Percentiles rank a stretch among this genome's conserved stretches.
Conservation (phyloP, 2,329 filamentous ascomycete species). For the Phialocephala sp. region DNA sequence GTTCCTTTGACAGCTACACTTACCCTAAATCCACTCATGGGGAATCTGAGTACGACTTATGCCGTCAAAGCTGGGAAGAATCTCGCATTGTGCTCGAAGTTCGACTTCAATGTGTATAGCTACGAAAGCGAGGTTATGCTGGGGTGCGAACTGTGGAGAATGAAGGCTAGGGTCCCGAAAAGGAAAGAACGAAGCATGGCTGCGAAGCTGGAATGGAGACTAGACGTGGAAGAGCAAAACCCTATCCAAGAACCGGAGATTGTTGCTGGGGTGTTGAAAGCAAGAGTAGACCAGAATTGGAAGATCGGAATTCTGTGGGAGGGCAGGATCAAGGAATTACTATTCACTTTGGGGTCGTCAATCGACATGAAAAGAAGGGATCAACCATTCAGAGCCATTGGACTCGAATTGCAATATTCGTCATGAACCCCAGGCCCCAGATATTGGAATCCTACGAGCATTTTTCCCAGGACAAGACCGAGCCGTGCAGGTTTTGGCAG, state of each 20-base stretch:
- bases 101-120: conserved; percentile 98
- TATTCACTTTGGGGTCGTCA: conserved; percentile 88
- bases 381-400: conserved; percentile 77
- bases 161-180: conserved; percentile 43
- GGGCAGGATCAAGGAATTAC: conserved; percentile 85
- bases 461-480: not conserved
- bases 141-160: conserved; percentile 91
- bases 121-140: conserved; percentile 95
- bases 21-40: conserved; percentile 93
- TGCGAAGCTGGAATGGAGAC: conserved; percentile 59
- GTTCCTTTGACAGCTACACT: conserved; percentile 93
- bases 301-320: conserved; percentile 91
- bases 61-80: conserved; percentile 85
- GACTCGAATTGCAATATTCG: conserved; percentile 82
- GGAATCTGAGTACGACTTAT: conserved; percentile 89
- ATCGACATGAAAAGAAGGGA: conserved; percentile 80
- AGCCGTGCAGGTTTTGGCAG: conserved; percentile 1
- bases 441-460: not conserved
- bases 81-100: conserved; percentile 84
- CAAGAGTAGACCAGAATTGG: conserved; percentile 86
- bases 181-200: conserved; percentile 54
- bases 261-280: conserved; percentile 87
- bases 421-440: conserved; percentile 55
- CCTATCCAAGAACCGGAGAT: conserved; percentile 58
- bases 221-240: conserved; percentile 46